phyloP scores from a whole-genome alignment of 1,284 basidiomycete genomes.

The Trichosporon sp. region DNA sequence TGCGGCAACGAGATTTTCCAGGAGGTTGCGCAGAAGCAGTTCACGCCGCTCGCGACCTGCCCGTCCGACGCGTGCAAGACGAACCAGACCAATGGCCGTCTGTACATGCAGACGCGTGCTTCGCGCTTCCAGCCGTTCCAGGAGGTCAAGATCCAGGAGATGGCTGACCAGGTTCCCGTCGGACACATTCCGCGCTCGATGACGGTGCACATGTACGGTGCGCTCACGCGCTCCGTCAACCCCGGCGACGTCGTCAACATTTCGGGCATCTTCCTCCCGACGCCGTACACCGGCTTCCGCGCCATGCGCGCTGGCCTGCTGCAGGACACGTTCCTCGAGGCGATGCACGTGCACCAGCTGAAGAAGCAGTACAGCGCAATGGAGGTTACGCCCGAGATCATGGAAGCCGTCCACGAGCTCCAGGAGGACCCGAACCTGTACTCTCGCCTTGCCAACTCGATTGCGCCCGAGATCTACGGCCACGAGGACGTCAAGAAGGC shows the following conservation, averaged over 20 bases:
- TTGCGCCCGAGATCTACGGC: conserved; percentile 98
- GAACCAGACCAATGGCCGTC: conserved; percentile 83
- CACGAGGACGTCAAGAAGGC: conserved; percentile 98
- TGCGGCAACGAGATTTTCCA: conserved; percentile 99
- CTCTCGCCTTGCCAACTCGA: conserved; percentile 63
- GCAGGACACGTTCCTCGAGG: conserved; percentile 96
- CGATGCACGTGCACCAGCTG: conserved; percentile 85
- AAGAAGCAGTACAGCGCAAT: conserved; percentile 98
- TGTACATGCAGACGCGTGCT: conserved; percentile 97
- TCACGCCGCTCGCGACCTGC: conserved; percentile 85
- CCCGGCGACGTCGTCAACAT: conserved; percentile 95
- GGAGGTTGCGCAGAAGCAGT: conserved; percentile 91
- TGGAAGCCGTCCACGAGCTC: conserved; percentile 70
- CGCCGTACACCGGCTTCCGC: conserved; percentile 84
- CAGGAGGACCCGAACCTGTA: conserved; percentile 79
- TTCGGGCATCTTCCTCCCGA: conserved; percentile 85
- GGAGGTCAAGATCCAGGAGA: conserved; percentile 98
- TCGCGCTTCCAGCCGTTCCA: conserved; percentile 98
- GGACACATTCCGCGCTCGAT: conserved; percentile 98
- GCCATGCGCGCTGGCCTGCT: conserved; percentile 90
- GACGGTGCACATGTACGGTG: conserved; percentile 92
- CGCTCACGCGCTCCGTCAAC: conserved; percentile 84
- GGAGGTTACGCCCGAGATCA: conserved; percentile 85
- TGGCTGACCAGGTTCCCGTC: conserved; percentile 99
- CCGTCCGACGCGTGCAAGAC: conserved; percentile 81